A percentile compares a stretch with the other conserved stretches of the same genome.
phyloP scores from a whole-genome alignment of 2,329 filamentous ascomycete genomes.

The Aspergillus phoenicis region DNA sequence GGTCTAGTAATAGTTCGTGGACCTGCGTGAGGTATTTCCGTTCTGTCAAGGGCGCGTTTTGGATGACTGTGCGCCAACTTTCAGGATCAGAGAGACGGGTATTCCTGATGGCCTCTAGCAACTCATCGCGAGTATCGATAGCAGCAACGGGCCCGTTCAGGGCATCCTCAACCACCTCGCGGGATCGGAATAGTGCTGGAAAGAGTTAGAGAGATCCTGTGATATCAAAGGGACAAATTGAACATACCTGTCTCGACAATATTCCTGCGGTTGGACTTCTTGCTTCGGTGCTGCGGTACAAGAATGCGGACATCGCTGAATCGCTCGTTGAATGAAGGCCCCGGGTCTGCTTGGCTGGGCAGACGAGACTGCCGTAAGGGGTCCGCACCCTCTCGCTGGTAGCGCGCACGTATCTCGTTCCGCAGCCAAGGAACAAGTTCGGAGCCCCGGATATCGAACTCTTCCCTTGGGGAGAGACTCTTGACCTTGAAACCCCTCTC shows the following conservation, averaged over 20 bases:
- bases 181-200: slow-evolving; percentile 55
- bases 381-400: slow-evolving; percentile 58
- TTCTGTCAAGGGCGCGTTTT: slow-evolving; percentile 74
- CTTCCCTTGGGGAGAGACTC: slow-evolving; percentile 75
- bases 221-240: slow-evolving; percentile 34
- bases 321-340: slow-evolving; percentile 42
- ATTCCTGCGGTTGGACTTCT: slow-evolving; percentile 85
- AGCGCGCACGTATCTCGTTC: slow-evolving; percentile 77
- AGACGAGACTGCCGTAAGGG: slow-evolving; percentile 48
- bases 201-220: background rate
- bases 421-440: slow-evolving; percentile 81
- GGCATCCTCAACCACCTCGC: slow-evolving; percentile 69
- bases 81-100: slow-evolving; percentile 79
- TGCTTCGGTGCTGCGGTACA: slow-evolving; percentile 77
- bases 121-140: slow-evolving; percentile 82
- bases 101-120: slow-evolving; percentile 73
- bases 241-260: slow-evolving; percentile 78
- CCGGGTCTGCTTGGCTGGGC: slow-evolving; percentile 45
- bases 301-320: slow-evolving; percentile 83
- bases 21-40: slow-evolving; percentile 81
- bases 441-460: slow-evolving; percentile 72
- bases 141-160: slow-evolving; percentile 79
- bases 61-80: slow-evolving; percentile 79
- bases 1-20: slow-evolving; percentile 69
- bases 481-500: slow-evolving; percentile 71